Conservation (phyloP, 1,284 basidiomycete genomes). For the Austroboletus niveus region DNA sequence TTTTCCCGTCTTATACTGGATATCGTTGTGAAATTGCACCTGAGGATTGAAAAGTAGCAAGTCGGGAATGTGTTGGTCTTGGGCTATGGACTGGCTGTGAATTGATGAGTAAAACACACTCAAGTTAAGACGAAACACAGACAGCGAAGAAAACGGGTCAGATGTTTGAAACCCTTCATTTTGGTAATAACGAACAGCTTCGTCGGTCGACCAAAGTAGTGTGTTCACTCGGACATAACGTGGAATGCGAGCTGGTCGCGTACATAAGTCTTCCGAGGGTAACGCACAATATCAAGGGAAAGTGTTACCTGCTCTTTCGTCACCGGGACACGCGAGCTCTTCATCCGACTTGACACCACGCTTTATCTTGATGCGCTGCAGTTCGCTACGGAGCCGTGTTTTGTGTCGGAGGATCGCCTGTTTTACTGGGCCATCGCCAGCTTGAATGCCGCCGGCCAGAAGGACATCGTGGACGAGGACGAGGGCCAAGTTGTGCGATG, state of each 20-base stretch:
- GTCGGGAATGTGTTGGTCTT: constrained; percentile 78
- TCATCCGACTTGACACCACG: constrained; percentile 63
- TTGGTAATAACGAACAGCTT: constrained; percentile 56
- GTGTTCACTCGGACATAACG: constrained; percentile 88
- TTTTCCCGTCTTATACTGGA: constrained; percentile 68
- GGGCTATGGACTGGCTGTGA: constrained; percentile 57
- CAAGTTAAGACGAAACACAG: constrained; percentile 23
- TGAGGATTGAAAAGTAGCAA: constrained; percentile 77
- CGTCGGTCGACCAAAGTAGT: constrained; percentile 59
- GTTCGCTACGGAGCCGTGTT: constrained; percentile 83
- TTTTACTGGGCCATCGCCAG: constrained; percentile 84
- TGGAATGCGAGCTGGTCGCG: constrained; percentile 60
- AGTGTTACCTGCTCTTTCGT: constrained; percentile 58
- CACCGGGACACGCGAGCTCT: constrained; percentile 63
- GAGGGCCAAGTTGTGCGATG: constrained; percentile 69
- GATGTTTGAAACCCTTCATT: constrained; percentile 52
- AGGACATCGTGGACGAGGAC: constrained; percentile 89
- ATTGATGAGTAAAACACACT: constrained; percentile 4
- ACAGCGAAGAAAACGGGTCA: constrained; percentile 53
- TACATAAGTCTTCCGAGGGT: background rate
- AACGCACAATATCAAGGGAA: constrained; percentile 1
- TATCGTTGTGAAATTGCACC: constrained; percentile 58
- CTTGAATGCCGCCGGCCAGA: constrained; percentile 79
- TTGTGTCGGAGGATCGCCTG: constrained; percentile 82
- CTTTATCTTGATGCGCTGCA: constrained; percentile 82